Evolutionary conservation across 1,284 basidiomycete species (phyloP), one percentile per base, ranked within the genome.

Genomic region (Chondrostereum purpureum): DNA sequence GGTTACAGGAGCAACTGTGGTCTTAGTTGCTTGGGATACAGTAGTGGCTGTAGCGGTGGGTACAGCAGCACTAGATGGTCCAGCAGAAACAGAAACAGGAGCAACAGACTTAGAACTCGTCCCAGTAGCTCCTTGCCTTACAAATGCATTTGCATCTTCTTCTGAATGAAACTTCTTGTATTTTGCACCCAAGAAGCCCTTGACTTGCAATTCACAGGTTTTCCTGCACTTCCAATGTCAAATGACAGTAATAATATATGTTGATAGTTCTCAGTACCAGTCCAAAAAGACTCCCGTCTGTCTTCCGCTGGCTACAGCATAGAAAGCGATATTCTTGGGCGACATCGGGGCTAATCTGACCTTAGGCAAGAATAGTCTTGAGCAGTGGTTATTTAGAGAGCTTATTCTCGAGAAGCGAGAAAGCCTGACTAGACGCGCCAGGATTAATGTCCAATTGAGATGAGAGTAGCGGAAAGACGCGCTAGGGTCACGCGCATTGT

Each of bases 91-190:
- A 34, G 33, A 34, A 43, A 0, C 14, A 19, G 19, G 22, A 8
- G 45, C 14, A 19, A 47, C 12, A 12, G 38, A 12, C 13, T 31
- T 31, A 14, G 43, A 40, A 14, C 49, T 39, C 27, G 50, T 39
- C 18, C 39, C 22, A 13, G 47, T 12, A 20, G 35, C 34, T 2
- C 44, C 31, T 22, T 41, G 48, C 12, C 56, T 44, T 23, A 59
- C 53, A 53, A 67, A 78, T 4, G 54, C 56, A 43, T 71, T 61
- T 0, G 89, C 89, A 13, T 80, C 77, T 2, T 58, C 58, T 11
- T 60, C 53, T 5, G 64, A 74, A 5, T 49, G 37, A 54, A 91
- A 81, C 54, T 82, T 86, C 60, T 86, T 80, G 63, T 73, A 82
- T n/a, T 59, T 62, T 3, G 83, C 73, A 11, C 70, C 72, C 0